Percentiles rank a stretch among this genome's conserved stretches.
Evolutionary conservation across 192 early-diverging fungal genomes (phyloP).

Genomic region (Haplosporangium gracile): DNA sequence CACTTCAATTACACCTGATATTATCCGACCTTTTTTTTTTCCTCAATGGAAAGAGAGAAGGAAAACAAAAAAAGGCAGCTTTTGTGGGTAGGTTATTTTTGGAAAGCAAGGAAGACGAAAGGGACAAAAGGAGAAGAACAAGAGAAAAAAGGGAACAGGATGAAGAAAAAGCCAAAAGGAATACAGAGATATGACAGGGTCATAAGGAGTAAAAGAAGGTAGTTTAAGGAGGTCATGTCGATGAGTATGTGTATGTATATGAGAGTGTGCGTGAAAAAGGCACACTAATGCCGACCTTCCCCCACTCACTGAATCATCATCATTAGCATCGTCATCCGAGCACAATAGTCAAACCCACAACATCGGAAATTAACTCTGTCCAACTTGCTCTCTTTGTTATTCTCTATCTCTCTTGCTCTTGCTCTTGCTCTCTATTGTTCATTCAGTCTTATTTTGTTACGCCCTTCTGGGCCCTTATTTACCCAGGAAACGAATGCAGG

Average conservation of each 20-base stretch:
- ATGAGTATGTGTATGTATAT: background rate
- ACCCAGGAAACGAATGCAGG: slow-evolving; percentile 4
- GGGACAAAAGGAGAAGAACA: background rate
- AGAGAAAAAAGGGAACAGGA: background rate
- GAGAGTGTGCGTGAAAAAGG: background rate
- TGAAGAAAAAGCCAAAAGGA: background rate
- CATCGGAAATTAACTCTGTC: slow-evolving; percentile 2
- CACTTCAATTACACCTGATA: background rate
- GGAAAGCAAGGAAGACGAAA: background rate
- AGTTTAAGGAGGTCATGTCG: background rate
- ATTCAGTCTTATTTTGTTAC: background rate
- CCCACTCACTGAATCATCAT: background rate
- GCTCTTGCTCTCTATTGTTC: background rate
- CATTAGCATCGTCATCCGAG: background rate
- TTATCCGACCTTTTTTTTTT: background rate
- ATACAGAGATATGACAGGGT: slow-evolving; percentile 5
- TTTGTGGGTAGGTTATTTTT: background rate
- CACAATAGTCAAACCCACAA: background rate
- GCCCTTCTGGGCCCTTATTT: background rate
- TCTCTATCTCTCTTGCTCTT: background rate
- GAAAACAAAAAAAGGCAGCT: background rate
- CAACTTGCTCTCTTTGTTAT: background rate
- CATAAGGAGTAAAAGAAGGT: background rate
- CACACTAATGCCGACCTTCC: background rate
- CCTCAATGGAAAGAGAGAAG: background rate